Evolutionary conservation across 2,329 filamentous ascomycete species (phyloP).

Genomic region (Furcasterigmium sp.): DNA sequence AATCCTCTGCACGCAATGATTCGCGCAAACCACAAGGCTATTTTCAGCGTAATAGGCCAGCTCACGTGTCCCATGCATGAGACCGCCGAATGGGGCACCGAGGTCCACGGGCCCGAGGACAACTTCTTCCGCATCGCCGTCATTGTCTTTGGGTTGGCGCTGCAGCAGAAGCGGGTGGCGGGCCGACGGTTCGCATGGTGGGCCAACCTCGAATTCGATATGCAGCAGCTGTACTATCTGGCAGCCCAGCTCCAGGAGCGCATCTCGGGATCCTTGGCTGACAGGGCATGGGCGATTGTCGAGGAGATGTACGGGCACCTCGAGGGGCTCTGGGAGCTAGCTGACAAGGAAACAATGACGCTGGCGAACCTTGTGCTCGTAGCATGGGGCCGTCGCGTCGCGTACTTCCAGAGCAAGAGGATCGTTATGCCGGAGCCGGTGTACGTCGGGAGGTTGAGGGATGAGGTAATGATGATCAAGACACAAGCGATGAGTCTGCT

Average conservation of each 20-base stretch:
- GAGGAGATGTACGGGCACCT: constrained; percentile 41
- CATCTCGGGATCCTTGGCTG: constrained; percentile 41
- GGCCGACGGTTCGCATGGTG: constrained; percentile 45
- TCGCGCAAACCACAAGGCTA: neutral
- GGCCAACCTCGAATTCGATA: constrained; percentile 45
- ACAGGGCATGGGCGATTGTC: constrained; percentile 45
- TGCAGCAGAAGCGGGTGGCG: neutral
- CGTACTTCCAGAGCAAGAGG: neutral
- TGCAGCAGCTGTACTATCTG: constrained; percentile 49
- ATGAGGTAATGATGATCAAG: constrained; percentile 5
- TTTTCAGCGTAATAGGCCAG: constrained; percentile 9
- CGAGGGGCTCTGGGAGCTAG: constrained; percentile 42
- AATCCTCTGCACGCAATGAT: constrained; percentile 4
- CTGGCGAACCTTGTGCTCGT: constrained; percentile 1
- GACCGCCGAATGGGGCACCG: constrained; percentile 42
- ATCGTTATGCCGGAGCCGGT: constrained; percentile 1
- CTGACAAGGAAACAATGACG: constrained; percentile 26
- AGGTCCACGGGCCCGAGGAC: constrained; percentile 36
- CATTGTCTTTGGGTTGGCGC: constrained; percentile 3
- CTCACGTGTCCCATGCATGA: constrained; percentile 39
- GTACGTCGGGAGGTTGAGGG: constrained; percentile 1
- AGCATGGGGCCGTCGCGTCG: neutral
- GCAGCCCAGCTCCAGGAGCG: constrained; percentile 46
- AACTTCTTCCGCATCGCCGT: constrained; percentile 30
- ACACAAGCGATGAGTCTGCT: constrained; percentile 1